Evolutionary conservation across 345 rosid genomes (phyloP).

Genomic region (Rhodamnia rubescens): DNA sequence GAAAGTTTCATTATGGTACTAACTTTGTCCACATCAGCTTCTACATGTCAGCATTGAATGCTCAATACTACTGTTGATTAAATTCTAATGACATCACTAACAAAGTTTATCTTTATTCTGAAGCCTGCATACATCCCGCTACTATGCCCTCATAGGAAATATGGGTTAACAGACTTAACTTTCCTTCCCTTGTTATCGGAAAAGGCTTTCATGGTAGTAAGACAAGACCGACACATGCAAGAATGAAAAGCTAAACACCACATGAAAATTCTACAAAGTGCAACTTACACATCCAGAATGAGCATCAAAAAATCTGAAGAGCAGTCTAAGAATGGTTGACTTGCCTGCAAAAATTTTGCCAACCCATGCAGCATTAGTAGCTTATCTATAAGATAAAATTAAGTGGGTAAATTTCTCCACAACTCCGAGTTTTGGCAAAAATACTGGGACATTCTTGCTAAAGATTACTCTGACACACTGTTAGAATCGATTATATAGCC

Average conservation of each 20-base stretch:
- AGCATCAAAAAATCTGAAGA: conserved; percentile 77
- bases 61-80: not conserved
- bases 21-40: not conserved
- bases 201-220: not conserved
- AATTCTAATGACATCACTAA: not conserved
- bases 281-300: conserved; percentile 73
- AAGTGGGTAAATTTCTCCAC: not conserved
- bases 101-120: not conserved
- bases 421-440: not conserved
- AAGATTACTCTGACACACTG: not conserved
- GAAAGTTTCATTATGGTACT: not conserved
- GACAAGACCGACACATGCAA: not conserved
- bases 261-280: not conserved
- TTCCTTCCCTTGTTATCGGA: not conserved
- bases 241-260: not conserved
- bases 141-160: not conserved
- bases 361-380: not conserved
- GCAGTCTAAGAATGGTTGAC: conserved; percentile 89
- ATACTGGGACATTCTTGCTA: not conserved
- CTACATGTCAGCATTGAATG: not conserved
- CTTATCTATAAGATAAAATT: not conserved
- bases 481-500: not conserved
- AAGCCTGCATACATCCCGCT: not conserved
- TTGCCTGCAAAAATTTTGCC: conserved; percentile 50
- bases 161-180: not conserved